phyloP scores from a whole-genome alignment of 2,329 filamentous ascomycete species.

The Fusarium vanettenii region DNA sequence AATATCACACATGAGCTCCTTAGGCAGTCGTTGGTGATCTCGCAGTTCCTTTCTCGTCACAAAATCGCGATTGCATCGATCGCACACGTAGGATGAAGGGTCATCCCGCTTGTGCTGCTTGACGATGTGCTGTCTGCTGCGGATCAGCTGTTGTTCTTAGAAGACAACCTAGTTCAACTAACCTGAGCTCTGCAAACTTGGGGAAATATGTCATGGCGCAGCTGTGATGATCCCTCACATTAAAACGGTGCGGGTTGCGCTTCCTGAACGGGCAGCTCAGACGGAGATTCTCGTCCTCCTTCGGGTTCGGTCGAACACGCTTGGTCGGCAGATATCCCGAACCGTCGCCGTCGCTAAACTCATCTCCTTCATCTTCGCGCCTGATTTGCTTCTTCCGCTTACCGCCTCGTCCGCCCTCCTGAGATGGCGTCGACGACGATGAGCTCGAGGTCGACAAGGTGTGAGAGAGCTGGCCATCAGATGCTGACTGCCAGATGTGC shows the following conservation, averaged over 20 bases:
- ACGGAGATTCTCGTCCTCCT: constrained; percentile 53
- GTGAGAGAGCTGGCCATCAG: constrained; percentile 46
- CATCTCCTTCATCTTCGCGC: constrained; percentile 49
- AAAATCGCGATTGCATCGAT: constrained; percentile 55
- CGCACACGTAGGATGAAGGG: constrained; percentile 54
- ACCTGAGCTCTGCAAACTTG: constrained; percentile 56
- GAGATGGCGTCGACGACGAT: constrained; percentile 46
- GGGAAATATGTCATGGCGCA: constrained; percentile 58
- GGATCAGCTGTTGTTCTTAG: constrained; percentile 10
- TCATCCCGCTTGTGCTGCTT: constrained; percentile 57
- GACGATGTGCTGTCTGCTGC: constrained; percentile 53
- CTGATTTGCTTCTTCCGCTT: constrained; percentile 51
- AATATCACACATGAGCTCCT: constrained; percentile 56
- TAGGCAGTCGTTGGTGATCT: constrained; percentile 54
- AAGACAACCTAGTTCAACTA: not conserved
- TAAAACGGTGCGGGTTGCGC: constrained; percentile 58
- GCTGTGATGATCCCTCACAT: constrained; percentile 57
- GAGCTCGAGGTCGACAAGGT: constrained; percentile 48
- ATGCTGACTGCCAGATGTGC: constrained; percentile 47
- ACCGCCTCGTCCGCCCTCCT: constrained; percentile 41
- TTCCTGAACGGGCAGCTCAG: constrained; percentile 59
- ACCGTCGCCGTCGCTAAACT: constrained; percentile 50
- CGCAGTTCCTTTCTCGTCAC: constrained; percentile 52
- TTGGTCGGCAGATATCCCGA: constrained; percentile 46
- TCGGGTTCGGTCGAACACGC: constrained; percentile 45